These are phyloP conservation scores for Scheffersomyces insectosa DNA, from an alignment of 1,139 yeast genomes.

Conservation along the genomic window DNA sequence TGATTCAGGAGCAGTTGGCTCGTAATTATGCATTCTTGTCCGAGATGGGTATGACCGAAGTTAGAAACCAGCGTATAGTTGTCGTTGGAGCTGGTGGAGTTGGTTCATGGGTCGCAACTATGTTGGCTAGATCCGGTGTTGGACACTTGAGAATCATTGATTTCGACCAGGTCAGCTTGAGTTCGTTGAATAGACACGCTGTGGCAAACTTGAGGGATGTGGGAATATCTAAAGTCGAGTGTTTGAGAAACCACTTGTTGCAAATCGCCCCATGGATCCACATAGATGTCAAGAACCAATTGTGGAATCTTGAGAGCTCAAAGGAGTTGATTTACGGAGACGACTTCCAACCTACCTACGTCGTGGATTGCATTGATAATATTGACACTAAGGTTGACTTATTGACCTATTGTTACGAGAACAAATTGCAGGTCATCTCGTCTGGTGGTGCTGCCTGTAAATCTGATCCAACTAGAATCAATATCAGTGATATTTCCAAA, in stretches of 20 bases:
- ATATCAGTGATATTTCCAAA: slow-evolving; percentile 45
- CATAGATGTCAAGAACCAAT: slow-evolving; percentile 71
- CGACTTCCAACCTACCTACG: slow-evolving; percentile 62
- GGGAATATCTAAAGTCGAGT: slow-evolving; percentile 84
- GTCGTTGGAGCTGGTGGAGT: slow-evolving; percentile 99
- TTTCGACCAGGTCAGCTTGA: slow-evolving; percentile 91
- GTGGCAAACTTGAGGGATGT: slow-evolving; percentile 88
- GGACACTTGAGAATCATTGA: slow-evolving; percentile 78
- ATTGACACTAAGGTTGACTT: slow-evolving; percentile 93
- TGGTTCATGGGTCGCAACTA: slow-evolving; percentile 94
- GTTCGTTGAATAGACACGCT: slow-evolving; percentile 91
- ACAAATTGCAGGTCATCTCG: slow-evolving; percentile 65
- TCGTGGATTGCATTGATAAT: slow-evolving; percentile 94
- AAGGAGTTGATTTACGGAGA: slow-evolving; percentile 57
- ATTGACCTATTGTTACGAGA: slow-evolving; percentile 66
- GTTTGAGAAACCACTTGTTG: slow-evolving; percentile 62
- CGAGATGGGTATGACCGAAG: slow-evolving; percentile 75
- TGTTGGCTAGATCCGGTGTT: slow-evolving; percentile 90
- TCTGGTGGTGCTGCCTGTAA: slow-evolving; percentile 96
- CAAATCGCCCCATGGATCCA: slow-evolving; percentile 90
- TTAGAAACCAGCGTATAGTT: slow-evolving; percentile 72
- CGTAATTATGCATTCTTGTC: slow-evolving; percentile 91
- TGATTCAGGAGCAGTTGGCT: slow-evolving; percentile 87
- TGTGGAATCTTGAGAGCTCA: slow-evolving; percentile 72
- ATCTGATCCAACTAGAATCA: slow-evolving; percentile 49